Base-by-base conservation (phyloP, 805 yeast genomes). In the Spathaspora hagerdaliae region DNA sequence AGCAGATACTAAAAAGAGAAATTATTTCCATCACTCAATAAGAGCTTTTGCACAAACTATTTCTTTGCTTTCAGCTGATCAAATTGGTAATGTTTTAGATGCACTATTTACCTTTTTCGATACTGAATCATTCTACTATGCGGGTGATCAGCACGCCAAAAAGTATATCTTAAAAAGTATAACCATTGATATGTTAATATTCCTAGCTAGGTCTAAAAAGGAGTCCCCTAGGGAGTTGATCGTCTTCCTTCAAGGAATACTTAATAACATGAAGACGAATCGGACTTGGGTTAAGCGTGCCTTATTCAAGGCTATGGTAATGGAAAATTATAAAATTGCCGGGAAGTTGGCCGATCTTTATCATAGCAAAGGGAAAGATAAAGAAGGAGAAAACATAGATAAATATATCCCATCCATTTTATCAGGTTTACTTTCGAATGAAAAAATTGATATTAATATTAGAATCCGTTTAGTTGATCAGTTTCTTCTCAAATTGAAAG, bases 21-120 rank as follows among this genome's bases (percentile, higher is more conserved):
- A 50, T 7, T 12, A 34, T 27, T 58, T 66, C 38, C 65, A 56
- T 46, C 59, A 58, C 42, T 42, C 57, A 8, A 36, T 69, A 3
- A 50, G 67, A 36, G 58, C 65, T 8, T 38, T 65, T 19, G 64
- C 62, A 2, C 72, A 66, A 48, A 47, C 60, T 34, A 38, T 67
- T 7, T 59, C 72, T 1, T 46, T 53, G 3, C 44, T 62, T 6
- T 50, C 55, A 5, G 45, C 55, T 2, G 46, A 49, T 1, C 50
- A 55, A 38, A 42, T 56, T 1, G 51, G 63, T 45, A 14, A 38
- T 41, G 27, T 38, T 46, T 29, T 48, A 55, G 44, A 43, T 15
- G 26, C 27, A 13, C 27, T 46, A 8, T 12, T 29, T n/a, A 19
- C 15, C 8, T 43, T 27, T 29, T 31, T 43, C 6, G 11, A 39